Evolutionary conservation across 805 yeast genomes (phyloP).

Genomic region (Wickerhamomyces kurtzmanii): DNA sequence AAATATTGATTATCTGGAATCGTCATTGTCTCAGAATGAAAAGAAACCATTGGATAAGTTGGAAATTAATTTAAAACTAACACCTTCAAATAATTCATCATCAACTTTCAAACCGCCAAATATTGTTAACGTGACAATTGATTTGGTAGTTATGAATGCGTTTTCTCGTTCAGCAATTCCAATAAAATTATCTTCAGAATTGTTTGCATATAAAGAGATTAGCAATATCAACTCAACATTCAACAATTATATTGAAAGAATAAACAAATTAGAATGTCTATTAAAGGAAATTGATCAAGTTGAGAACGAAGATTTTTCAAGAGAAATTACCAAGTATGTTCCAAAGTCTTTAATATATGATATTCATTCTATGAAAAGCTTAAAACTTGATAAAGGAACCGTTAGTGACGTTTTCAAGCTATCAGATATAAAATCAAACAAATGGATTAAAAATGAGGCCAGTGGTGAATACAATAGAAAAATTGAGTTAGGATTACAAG

Average conservation of each 20-base stretch:
- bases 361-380: no score
- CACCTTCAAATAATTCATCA: conserved; percentile 19
- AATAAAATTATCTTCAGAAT: conserved; percentile 24
- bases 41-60: conserved; percentile 16
- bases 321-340: conserved; percentile 5
- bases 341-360: conserved; percentile 7
- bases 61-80: conserved; percentile 18
- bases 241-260: conserved; percentile 3
- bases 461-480: conserved; percentile 18
- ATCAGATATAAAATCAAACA: conserved; percentile 4
- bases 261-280: conserved; percentile 5
- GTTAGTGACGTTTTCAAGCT: conserved; percentile 3
- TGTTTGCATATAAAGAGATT: conserved; percentile 16
- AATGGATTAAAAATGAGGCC: conserved; percentile 18
- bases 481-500: conserved; percentile 30
- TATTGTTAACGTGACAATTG: conserved; percentile 18
- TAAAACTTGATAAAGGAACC: conserved; percentile 15
- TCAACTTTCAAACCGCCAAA: conserved; percentile 19
- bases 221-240: conserved; percentile 15
- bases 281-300: no score
- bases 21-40: conserved; percentile 18
- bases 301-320: conserved; percentile 3
- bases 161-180: conserved; percentile 29
- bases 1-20: conserved; percentile 20
- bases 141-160: conserved; percentile 22